A percentile compares a stretch with the other conserved stretches of the same genome.
Conservation (phyloP, 148 eudicot genomes). For the Spergularia bocconei region DNA sequence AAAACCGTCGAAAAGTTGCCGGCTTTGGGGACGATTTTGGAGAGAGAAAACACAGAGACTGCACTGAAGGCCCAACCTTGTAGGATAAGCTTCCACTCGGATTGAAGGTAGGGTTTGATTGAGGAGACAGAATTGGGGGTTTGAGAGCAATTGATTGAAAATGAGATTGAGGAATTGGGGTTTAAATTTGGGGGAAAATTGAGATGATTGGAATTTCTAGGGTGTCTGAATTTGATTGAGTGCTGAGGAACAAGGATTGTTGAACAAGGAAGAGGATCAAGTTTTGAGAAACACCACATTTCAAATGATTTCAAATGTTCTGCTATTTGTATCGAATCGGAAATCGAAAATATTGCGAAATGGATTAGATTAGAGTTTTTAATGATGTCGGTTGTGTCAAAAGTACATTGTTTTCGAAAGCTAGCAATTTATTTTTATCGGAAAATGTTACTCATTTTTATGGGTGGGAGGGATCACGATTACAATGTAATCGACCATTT, state of each 20-base stretch:
- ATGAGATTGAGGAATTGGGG: background rate
- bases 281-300: background rate
- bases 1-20: constrained; percentile 44
- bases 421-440: too few relatives aligned
- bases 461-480: too few relatives aligned
- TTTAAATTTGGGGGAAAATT: constrained; percentile 10
- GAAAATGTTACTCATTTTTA: too few relatives aligned
- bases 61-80: constrained; percentile 73
- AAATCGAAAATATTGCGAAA: too few relatives aligned
- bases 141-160: background rate
- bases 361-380: too few relatives aligned
- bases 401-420: too few relatives aligned
- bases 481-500: too few relatives aligned
- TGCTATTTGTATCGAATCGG: too few relatives aligned
- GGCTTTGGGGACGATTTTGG: constrained; percentile 59
- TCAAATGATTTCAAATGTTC: too few relatives aligned
- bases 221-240: too few relatives aligned
- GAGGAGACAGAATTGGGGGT: background rate
- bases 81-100: constrained; percentile 61
- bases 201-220: constrained; percentile 5
- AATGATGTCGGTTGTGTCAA: too few relatives aligned
- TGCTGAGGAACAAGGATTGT: background rate
- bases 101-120: constrained; percentile 32
- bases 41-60: constrained; percentile 63
- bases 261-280: background rate